A percentile compares a stretch with the other conserved stretches of the same genome.
Evolutionary conservation across 2,329 filamentous ascomycete species (phyloP).

Genomic region (Neofusicoccum laricinum): DNA sequence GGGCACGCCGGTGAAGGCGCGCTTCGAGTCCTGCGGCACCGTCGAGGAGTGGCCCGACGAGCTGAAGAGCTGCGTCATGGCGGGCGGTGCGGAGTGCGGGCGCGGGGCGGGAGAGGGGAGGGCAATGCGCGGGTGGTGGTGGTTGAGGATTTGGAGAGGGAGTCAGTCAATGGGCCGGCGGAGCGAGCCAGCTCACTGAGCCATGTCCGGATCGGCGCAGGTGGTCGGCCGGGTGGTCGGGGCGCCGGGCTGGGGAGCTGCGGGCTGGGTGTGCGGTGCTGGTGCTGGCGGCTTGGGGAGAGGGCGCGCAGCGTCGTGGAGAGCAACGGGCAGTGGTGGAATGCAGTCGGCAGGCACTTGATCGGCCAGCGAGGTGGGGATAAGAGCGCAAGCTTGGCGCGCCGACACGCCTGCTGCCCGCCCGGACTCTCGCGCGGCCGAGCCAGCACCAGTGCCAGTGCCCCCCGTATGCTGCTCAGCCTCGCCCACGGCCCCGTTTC

Average conservation of each 20-base stretch:
- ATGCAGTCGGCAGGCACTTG: background rate
- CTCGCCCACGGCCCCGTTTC: slow-evolving; percentile 5
- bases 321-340: slow-evolving; percentile 1
- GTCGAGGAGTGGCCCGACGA: slow-evolving; percentile 34
- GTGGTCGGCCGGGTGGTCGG: background rate
- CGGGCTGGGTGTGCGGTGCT: background rate
- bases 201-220: slow-evolving; percentile 25
- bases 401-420: background rate
- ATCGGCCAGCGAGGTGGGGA: slow-evolving; percentile 14
- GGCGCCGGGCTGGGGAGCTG: background rate
- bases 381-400: slow-evolving; percentile 1
- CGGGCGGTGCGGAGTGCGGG: slow-evolving; percentile 16
- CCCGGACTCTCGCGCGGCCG: background rate
- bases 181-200: slow-evolving; percentile 29
- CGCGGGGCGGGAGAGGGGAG: background rate
- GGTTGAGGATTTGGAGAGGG: background rate
- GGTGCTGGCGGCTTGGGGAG: background rate
- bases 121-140: slow-evolving; percentile 9
- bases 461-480: background rate
- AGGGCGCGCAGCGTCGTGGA: background rate
- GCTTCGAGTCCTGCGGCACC: slow-evolving; percentile 39
- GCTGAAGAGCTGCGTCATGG: slow-evolving; percentile 45
- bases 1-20: slow-evolving; percentile 47
- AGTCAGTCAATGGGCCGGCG: slow-evolving; percentile 20
- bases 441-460: too few species aligned